Conservation (phyloP, 352 stramenopile genomes). For the Pythium rishiriense region DNA sequence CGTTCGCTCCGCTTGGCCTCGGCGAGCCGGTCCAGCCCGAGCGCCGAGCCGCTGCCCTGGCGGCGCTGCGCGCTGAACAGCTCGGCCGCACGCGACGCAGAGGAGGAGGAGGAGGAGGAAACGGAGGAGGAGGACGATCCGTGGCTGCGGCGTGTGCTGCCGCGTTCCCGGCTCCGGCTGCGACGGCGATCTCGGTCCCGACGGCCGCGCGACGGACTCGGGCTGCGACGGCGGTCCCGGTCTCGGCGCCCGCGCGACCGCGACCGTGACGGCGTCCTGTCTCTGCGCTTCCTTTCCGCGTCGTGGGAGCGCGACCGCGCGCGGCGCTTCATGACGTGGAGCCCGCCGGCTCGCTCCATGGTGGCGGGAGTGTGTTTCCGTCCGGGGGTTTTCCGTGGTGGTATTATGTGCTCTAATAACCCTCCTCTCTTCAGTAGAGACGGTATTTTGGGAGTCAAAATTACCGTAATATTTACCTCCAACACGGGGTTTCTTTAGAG, state of each 20-base stretch:
- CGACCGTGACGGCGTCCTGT: constrained; percentile 3
- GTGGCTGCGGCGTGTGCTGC: neutral
- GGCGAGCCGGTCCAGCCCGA: constrained; percentile 68
- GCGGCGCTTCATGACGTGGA: constrained; percentile 36
- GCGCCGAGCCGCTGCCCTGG: constrained; percentile 31
- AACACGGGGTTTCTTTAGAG: too few relatives aligned
- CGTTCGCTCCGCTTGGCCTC: constrained; percentile 54
- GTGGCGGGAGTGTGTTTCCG: neutral
- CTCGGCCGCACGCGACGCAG: constrained; percentile 8
- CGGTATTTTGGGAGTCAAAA: too few relatives aligned
- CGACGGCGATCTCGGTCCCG: constrained; percentile 17
- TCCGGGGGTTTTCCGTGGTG: too few relatives aligned
- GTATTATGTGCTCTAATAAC: too few relatives aligned
- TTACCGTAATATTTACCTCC: too few relatives aligned
- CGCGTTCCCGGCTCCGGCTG: constrained; percentile 14
- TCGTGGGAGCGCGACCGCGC: constrained; percentile 1
- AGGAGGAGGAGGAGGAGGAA: constrained; percentile 7
- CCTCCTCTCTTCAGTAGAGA: too few relatives aligned
- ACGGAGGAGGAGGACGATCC: neutral
- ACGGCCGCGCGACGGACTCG: constrained; percentile 16
- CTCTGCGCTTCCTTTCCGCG: neutral
- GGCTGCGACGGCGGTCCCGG: neutral
- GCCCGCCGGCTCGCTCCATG: constrained; percentile 24
- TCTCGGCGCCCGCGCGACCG: neutral
- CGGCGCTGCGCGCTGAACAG: constrained; percentile 31